Evolutionary conservation across 345 rosid genomes (phyloP), one percentile per base, ranked within the genome.

Genomic region (Eucalyptus dawsonii): DNA sequence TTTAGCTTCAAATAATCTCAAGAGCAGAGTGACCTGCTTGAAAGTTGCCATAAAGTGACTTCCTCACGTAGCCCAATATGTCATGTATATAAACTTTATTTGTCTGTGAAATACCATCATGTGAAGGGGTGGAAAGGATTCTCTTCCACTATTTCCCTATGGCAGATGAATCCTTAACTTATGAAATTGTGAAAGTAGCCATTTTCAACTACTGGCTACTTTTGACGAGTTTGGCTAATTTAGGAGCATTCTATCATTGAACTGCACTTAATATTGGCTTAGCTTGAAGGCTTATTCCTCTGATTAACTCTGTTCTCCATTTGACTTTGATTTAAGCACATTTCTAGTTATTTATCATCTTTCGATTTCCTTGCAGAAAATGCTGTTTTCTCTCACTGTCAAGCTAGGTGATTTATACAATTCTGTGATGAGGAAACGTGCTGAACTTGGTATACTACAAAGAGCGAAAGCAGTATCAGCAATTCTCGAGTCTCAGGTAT

Each of bases 401-500:
- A 94, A 93, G 91, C 94, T 96, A 87, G 89, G 95, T 21, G 95
- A 95, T 87, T 42, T 97, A 86, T 90, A 91, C 58, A 94, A 94
- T 44, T 95, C 95, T 31, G 97, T 96, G 90, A 92, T 91, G 92
- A 92, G 87, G 91, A 97, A 94, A 90, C 95, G 97, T 60, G 88
- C 89, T 44, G 96, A 96, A 89, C 93, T 96, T 65, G 93, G 90
- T 88, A 65, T 88, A 29, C 85, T 96, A 88, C 92, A 56, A 89
- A 94, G 94, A 91, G 25, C 81, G 12, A 92, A 93, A 89, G 92
- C 92, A 88, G 88, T 95, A 54, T 90, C 94, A 44, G 91, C 93
- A 86, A 93, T 97, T 91, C 91, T 95, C 4, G 96, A 95, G 80
- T 90, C 94, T 91, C 98, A 97, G 88, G 99, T 96, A 95, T 94